Conservation (phyloP, 2,329 filamentous ascomycete species). For the Saccharata proteae region DNA sequence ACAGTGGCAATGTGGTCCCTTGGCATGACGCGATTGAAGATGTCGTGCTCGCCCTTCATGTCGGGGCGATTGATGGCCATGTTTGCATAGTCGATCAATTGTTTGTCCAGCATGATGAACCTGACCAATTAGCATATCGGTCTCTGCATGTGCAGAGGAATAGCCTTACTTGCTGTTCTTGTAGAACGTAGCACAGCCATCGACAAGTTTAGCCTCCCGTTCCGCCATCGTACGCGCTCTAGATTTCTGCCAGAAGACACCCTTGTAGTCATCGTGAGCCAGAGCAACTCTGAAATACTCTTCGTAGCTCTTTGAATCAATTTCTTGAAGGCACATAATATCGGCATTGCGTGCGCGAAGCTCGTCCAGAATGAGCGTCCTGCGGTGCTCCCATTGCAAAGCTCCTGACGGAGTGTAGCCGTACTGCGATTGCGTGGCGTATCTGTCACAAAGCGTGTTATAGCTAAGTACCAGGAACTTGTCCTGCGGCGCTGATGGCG, state of each 20-base stretch:
- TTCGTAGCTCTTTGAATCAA: slow-evolving; percentile 83
- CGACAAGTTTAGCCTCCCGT: slow-evolving; percentile 77
- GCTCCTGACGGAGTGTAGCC: slow-evolving; percentile 80
- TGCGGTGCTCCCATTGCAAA: slow-evolving; percentile 77
- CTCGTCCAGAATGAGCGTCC: slow-evolving; percentile 71
- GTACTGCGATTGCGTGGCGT: slow-evolving; percentile 73
- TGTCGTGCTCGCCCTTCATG: slow-evolving; percentile 94
- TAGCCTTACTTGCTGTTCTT: slow-evolving; percentile 64
- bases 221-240: slow-evolving; percentile 86
- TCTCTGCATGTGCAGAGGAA: background rate
- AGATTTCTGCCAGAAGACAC: slow-evolving; percentile 83
- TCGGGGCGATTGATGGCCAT: slow-evolving; percentile 90
- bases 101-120: slow-evolving; percentile 86
- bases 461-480: slow-evolving; percentile 80
- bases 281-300: slow-evolving; percentile 82
- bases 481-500: slow-evolving; percentile 38
- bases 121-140: slow-evolving; percentile 15
- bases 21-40: slow-evolving; percentile 97
- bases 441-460: slow-evolving; percentile 93
- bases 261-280: slow-evolving; percentile 81
- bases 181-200: slow-evolving; percentile 95
- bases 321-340: slow-evolving; percentile 86
- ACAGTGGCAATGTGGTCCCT: slow-evolving; percentile 94
- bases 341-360: slow-evolving; percentile 70
- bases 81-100: slow-evolving; percentile 81